These are phyloP conservation scores for Sclerotinia subarctica DNA, from an alignment of 2,329 filamentous ascomycete species.

Conservation along the genomic window DNA sequence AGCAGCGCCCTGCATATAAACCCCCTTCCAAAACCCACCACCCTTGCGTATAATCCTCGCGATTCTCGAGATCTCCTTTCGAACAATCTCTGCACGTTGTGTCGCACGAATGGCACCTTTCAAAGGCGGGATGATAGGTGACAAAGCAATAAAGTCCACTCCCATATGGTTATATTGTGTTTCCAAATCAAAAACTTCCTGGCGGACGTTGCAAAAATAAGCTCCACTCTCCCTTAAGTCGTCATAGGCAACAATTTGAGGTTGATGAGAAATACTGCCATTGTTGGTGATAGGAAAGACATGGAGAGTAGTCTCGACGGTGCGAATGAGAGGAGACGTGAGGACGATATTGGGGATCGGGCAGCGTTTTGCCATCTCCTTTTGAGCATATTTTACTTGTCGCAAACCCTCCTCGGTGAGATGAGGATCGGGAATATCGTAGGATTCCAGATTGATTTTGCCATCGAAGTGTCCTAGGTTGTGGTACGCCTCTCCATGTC, in stretches of 20 bases:
- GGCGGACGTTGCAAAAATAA: background rate
- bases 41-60: background rate
- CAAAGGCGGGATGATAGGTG: background rate
- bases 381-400: background rate
- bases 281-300: background rate
- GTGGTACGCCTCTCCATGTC: conserved; percentile 15
- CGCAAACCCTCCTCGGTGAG: background rate
- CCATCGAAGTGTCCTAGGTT: background rate
- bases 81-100: background rate
- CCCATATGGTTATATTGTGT: background rate
- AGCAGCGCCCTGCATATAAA: background rate
- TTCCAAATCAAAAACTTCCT: background rate
- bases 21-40: conserved; percentile 9
- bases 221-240: conserved; percentile 6
- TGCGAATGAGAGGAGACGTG: background rate
- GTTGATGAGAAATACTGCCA: background rate
- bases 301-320: background rate
- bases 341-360: background rate
- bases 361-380: background rate
- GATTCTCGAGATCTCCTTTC: background rate
- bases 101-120: background rate
- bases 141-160: background rate
- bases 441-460: conserved; percentile 1
- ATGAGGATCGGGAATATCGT: background rate
- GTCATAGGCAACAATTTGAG: conserved; percentile 15